Evolutionary conservation across 176 grass and related monocot species (phyloP), one percentile per base, ranked within the genome.

Genomic region (Musa schizocarpa): DNA sequence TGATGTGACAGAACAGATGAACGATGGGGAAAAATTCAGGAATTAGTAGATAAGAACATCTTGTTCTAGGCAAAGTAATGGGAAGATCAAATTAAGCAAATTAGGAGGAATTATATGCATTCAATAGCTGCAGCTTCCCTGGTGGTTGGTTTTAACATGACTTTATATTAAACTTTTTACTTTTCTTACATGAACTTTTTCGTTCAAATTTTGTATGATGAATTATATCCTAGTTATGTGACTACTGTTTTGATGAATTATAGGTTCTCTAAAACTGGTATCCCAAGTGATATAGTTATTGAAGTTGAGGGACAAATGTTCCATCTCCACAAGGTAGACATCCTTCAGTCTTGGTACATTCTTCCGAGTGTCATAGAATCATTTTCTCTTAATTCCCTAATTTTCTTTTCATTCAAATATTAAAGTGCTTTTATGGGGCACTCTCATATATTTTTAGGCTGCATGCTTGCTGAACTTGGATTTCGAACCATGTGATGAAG

Each of bases 201-300:
- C 67, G 11, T 19, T 50, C 29, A 50, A 8, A 69, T 25, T 13
- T 20, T 69, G 29, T 20, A n/a, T 43, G 34, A 43, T 43, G 34
- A 43, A 43, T 43, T 43, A 43, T 43, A 43, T 50, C 16, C 8
- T 9, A 58, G 9, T 48, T 59, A 59, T 74, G 24, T 20, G 27
- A 55, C 12, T 9, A 58, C 29, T 58, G 52, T 7, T 58, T 74
- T 74, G 21, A 74, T 74, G 53, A 21, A 51, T 29, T 57, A 3
- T 6, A 74, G 72, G 72, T 74, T 74, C 54, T 74, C 16, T 58
- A 59, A 34, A 19, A 58, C 53, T 58, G 14, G 72, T 19, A 55
- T 74, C 26, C 53, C 73, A 49, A 61, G 73, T 48, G 73, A 75
- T 75, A 61, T 75, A 59, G 73, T 75, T 48, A 61, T 75, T 13